Percentiles rank a stretch among this genome's conserved stretches.
These are phyloP conservation scores for Lineolata rhizophorae DNA, from an alignment of 495 filamentous ascomycete species.

Conservation along the genomic window DNA sequence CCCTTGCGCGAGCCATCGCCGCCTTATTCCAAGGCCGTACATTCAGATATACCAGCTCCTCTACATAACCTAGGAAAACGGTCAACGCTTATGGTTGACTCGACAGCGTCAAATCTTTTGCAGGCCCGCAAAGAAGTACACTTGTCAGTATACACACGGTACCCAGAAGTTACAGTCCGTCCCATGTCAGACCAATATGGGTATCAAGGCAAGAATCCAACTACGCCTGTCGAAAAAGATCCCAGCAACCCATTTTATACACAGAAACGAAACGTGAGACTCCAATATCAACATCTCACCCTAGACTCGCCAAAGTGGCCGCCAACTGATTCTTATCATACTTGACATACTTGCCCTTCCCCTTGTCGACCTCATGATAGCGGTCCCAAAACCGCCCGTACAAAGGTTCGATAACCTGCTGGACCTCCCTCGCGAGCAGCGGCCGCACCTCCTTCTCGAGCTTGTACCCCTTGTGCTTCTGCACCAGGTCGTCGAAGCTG, in stretches of 20 bases:
- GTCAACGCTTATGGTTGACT: too few relatives aligned
- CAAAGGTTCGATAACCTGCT: conserved; percentile 75
- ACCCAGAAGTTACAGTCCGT: not conserved
- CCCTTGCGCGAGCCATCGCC: too few relatives aligned
- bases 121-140: not conserved
- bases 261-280: not conserved
- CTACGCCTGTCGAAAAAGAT: too few relatives aligned
- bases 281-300: conserved; percentile 1
- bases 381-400: conserved; percentile 93
- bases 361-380: conserved; percentile 94
- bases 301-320: conserved; percentile 14
- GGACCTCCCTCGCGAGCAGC: conserved; percentile 59
- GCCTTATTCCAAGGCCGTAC: too few relatives aligned
- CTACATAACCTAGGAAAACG: too few relatives aligned
- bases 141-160: not conserved
- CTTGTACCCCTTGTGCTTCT: conserved; percentile 58
- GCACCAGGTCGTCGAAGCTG: conserved; percentile 70
- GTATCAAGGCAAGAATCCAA: too few relatives aligned
- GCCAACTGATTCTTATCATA: conserved; percentile 51
- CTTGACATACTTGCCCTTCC: conserved; percentile 90
- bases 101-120: not conserved
- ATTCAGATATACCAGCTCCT: too few relatives aligned
- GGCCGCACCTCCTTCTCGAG: conserved; percentile 67
- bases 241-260: too few relatives aligned
- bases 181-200: not conserved